Percentiles rank a stretch among this genome's conserved stretches.
Conservation (phyloP, 2,329 filamentous ascomycete genomes). For the Penicillium sp. region DNA sequence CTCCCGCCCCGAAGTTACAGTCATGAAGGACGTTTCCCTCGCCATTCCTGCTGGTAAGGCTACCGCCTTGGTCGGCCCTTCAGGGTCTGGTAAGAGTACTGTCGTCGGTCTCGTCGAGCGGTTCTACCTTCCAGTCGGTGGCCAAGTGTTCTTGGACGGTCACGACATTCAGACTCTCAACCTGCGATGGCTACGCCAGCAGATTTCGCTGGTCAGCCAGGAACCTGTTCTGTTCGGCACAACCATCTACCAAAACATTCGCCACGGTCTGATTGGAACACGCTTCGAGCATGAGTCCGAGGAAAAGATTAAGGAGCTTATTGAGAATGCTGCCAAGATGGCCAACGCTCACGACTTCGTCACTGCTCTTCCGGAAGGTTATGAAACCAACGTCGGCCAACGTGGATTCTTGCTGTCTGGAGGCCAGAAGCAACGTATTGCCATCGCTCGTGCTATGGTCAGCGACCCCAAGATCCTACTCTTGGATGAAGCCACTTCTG, state of each 20-base stretch:
- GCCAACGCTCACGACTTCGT: constrained; percentile 96
- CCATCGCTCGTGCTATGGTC: constrained; percentile 86
- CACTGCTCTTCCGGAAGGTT: constrained; percentile 74
- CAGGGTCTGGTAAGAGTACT: constrained; percentile 91
- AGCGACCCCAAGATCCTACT: constrained; percentile 89
- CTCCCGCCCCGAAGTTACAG: constrained; percentile 81
- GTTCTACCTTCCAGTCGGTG: constrained; percentile 87
- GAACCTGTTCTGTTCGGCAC: constrained; percentile 89
- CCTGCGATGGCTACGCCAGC: constrained; percentile 83
- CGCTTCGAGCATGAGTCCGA: constrained; percentile 65
- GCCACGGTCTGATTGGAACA: constrained; percentile 86
- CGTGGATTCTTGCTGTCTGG: constrained; percentile 88
- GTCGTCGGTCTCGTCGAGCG: constrained; percentile 90
- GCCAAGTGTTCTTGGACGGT: constrained; percentile 76
- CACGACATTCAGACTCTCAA: constrained; percentile 79
- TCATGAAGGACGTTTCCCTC: constrained; percentile 81
- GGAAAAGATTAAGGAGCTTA: constrained; percentile 66
- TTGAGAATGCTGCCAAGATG: constrained; percentile 80
- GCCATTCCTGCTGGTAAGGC: constrained; percentile 83
- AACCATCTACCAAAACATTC: constrained; percentile 85
- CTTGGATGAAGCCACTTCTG: constrained; percentile 91
- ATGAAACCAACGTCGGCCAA: constrained; percentile 93
- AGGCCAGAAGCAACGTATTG: constrained; percentile 95
- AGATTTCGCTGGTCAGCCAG: constrained; percentile 89
- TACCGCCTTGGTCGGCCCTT: constrained; percentile 89